Conservation (phyloP, 805 yeast genomes). For the Yarrowia bubula region DNA sequence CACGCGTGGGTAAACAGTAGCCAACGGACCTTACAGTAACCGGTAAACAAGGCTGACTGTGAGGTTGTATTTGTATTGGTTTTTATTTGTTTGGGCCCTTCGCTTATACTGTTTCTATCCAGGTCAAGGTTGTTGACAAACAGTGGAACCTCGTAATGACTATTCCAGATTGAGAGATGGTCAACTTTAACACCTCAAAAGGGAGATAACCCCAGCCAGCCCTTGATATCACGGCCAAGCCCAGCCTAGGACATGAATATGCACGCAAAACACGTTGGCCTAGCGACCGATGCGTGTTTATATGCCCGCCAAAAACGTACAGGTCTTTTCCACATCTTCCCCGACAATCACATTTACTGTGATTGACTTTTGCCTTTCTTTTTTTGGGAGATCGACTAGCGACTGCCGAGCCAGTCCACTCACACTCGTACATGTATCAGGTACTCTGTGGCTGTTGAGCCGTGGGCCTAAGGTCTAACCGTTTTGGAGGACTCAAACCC, state of each 20-base stretch:
- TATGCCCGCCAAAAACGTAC: background rate
- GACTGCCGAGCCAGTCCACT: background rate
- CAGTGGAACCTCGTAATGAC: background rate
- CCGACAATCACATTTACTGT: background rate
- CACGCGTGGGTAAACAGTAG: no score
- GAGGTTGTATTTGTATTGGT: background rate
- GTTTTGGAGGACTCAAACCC: background rate
- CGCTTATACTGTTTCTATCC: background rate
- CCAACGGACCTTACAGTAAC: no score
- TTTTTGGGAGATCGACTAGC: constrained; percentile 6
- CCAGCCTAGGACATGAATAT: background rate
- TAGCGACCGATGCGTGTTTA: background rate
- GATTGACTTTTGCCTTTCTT: background rate
- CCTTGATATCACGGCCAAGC: no score
- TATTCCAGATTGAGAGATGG: constrained; percentile 9
- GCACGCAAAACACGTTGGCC: background rate
- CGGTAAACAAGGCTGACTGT: background rate
- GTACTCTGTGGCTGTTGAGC: constrained; percentile 6
- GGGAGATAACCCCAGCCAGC: no score
- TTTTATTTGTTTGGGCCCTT: background rate
- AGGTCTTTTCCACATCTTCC: background rate
- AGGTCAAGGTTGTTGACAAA: background rate
- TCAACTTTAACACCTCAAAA: background rate
- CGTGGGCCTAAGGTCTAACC: constrained; percentile 12
- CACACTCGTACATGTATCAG: background rate